Conservation (phyloP, 768 basidiomycete species). For the Suillus subluteus region DNA sequence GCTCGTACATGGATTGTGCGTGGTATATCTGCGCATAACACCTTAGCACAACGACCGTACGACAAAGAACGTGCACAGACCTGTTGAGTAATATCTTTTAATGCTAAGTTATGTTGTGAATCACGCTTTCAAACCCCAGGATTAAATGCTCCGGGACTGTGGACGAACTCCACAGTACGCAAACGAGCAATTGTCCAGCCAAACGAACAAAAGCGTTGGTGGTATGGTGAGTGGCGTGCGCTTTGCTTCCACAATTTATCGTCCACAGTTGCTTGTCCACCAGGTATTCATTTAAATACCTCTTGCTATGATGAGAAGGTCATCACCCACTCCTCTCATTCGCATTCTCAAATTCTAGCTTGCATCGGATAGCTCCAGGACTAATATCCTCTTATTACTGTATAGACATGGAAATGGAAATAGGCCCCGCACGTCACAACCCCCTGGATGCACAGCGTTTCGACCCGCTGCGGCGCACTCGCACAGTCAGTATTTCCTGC, state of each 20-base stretch:
- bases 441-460: neutral
- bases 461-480: neutral
- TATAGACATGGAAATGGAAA: conserved; percentile 16
- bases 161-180: neutral
- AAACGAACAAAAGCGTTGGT: neutral
- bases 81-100: neutral
- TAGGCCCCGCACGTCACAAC: neutral
- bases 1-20: conserved; percentile 14
- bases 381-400: neutral
- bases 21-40: conserved; percentile 19
- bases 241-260: neutral
- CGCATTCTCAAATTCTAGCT: neutral
- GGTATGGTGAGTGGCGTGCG: neutral
- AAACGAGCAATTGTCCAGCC: neutral
- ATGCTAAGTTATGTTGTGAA: neutral
- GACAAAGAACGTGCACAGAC: conserved; percentile 1
- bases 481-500: conserved; percentile 24
- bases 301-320: neutral
- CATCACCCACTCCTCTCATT: neutral
- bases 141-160: neutral
- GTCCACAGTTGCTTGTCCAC: neutral
- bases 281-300: neutral
- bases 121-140: neutral
- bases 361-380: neutral
- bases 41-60: neutral